These are phyloP conservation scores for Recurvomyces mirabilis DNA, from an alignment of 495 filamentous ascomycete species.

Conservation along the genomic window DNA sequence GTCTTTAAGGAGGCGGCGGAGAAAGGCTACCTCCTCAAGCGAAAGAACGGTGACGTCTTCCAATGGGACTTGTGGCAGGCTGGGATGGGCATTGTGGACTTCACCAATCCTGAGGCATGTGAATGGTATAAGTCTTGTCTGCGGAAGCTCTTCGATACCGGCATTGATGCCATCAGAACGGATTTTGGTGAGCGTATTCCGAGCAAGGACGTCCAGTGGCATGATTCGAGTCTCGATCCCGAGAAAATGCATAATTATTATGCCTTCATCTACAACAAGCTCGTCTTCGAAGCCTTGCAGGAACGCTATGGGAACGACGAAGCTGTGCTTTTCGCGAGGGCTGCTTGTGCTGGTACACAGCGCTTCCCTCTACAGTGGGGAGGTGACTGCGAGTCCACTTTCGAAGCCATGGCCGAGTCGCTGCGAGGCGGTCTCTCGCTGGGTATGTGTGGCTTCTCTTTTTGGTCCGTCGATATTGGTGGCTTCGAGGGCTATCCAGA, in stretches of 20 bases:
- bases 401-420: constrained; percentile 63
- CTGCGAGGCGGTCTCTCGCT: constrained; percentile 57
- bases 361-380: constrained; percentile 55
- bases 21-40: constrained; percentile 58
- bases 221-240: constrained; percentile 35
- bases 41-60: constrained; percentile 57
- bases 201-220: constrained; percentile 45
- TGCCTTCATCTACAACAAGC: constrained; percentile 56
- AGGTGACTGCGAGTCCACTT: constrained; percentile 62
- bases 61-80: constrained; percentile 69
- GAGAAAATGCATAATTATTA: constrained; percentile 67
- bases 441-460: constrained; percentile 54
- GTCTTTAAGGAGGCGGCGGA: constrained; percentile 52
- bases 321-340: constrained; percentile 57
- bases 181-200: constrained; percentile 66
- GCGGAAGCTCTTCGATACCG: constrained; percentile 49
- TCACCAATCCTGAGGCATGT: constrained; percentile 57
- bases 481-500: constrained; percentile 60
- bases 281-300: constrained; percentile 55
- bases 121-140: constrained; percentile 50
- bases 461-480: constrained; percentile 62
- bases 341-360: constrained; percentile 56
- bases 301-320: constrained; percentile 45
- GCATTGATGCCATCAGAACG: constrained; percentile 61
- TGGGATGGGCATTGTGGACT: constrained; percentile 63